These are phyloP conservation scores for Eutrema japonicum DNA, from an alignment of 345 rosid genomes.

Conservation along the genomic window DNA sequence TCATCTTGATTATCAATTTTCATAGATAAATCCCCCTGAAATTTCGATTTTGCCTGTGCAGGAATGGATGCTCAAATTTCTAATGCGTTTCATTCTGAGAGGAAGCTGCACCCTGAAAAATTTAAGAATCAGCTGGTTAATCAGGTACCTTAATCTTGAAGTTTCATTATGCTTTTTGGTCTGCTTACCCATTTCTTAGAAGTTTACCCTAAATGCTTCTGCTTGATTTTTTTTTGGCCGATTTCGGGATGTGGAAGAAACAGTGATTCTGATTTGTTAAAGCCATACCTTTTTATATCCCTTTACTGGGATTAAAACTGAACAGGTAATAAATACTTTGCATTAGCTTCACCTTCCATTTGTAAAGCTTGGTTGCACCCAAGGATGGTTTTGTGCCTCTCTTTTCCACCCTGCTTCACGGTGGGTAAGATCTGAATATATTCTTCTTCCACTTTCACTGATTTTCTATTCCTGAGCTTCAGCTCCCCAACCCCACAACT, in stretches of 20 bases:
- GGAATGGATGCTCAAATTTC: too few relatives aligned
- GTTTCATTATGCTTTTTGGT: too few relatives aligned
- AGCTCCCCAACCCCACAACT: not conserved
- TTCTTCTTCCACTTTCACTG: not conserved
- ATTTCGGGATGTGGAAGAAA: not conserved
- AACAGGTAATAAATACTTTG: not conserved
- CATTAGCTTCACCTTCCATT: too few relatives aligned
- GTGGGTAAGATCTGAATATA: conserved; percentile 47
- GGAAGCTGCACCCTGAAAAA: too few relatives aligned
- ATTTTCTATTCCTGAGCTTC: not conserved
- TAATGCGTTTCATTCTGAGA: too few relatives aligned
- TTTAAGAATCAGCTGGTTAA: too few relatives aligned
- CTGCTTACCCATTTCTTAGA: too few relatives aligned
- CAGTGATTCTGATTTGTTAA: not conserved
- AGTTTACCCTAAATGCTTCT: too few relatives aligned
- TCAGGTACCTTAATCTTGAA: too few relatives aligned
- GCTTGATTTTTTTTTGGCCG: not conserved
- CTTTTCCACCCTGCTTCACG: conserved; percentile 68
- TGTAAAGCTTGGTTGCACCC: conserved; percentile 84
- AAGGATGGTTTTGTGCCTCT: conserved; percentile 91
- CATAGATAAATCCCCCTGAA: too few relatives aligned
- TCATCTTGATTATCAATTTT: conserved; percentile 35
- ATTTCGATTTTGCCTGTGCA: too few relatives aligned
- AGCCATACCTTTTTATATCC: not conserved
- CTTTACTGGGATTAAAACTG: not conserved